Evolutionary conservation across 2,329 filamentous ascomycete genomes (phyloP), one percentile per base, ranked within the genome.

Genomic region (Colletotrichum costaricense): DNA sequence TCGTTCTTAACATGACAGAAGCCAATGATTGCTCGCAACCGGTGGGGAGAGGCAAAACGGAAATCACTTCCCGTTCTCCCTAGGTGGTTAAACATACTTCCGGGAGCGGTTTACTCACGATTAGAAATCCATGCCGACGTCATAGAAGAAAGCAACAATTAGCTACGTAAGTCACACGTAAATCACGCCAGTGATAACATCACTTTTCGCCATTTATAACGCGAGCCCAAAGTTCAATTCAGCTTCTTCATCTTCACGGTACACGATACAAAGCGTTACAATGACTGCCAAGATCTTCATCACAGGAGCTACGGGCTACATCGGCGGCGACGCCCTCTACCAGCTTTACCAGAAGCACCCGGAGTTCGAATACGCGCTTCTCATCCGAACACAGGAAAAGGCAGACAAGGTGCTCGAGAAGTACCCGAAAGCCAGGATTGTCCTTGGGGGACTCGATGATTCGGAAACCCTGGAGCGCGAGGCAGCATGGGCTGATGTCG

Each of bases 361-460:
- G n/a, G 74, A 75, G 16, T 74, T 67, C 11, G 67, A 74, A 33
- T 76, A 68, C 9, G 70, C 72, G 14, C 67, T 74, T 19, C 76
- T 77, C 7, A 66, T 76, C 26, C 74, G 76, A 1, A 70, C 62
- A 1, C 69, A 75, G 19, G 67, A 76, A 19, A 74, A 73, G 46
- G 76, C 72, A 0, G 67, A 69, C 24, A 71, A 71, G 46, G 72
- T 77, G 3, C 58, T 60, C 1, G 58, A 67, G 24, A 74, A 72
- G 14, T 81, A 77, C 30, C 78, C 80, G 2, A 75, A 75, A 0
- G 75, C 77, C 22, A 78, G 76, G 60, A 54, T 78, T 7, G 79
- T 83, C 0, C 55, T 81, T 0, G 83, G 83, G 9, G 75, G 77
- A 0, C 75, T 84, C 5, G 82, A 83, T 56, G 78, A 83, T 22